Conservation (phyloP, 352 stramenopile species). For the Phytopythium delawarense region DNA sequence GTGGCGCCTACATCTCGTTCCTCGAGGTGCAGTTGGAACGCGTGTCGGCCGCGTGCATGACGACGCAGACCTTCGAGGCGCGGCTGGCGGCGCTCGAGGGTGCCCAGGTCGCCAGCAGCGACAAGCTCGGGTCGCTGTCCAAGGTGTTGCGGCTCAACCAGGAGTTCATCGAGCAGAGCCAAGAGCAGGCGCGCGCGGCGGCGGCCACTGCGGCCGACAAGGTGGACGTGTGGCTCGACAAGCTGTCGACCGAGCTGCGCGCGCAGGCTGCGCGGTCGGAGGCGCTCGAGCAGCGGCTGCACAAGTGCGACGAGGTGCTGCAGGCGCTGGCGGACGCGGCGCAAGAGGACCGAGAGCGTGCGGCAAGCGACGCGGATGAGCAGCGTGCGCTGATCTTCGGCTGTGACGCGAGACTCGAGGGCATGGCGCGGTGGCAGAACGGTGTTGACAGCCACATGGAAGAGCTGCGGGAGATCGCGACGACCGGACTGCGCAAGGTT, state of each 20-base stretch:
- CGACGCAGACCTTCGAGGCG: conserved; percentile 63
- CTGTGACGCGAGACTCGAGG: conserved; percentile 36
- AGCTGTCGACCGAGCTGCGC: conserved; percentile 41
- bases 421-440: conserved; percentile 25
- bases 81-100: conserved; percentile 51
- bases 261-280: conserved; percentile 29
- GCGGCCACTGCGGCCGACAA: conserved; percentile 31
- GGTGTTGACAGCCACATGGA: conserved; percentile 35
- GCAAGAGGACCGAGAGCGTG: conserved; percentile 20
- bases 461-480: conserved; percentile 32
- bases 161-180: conserved; percentile 60
- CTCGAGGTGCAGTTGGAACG: conserved; percentile 86
- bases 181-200: conserved; percentile 34
- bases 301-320: conserved; percentile 36
- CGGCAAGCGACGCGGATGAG: conserved; percentile 37
- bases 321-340: conserved; percentile 23
- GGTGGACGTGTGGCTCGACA: conserved; percentile 63
- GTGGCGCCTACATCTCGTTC: conserved; percentile 84
- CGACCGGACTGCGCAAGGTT: conserved; percentile 46
- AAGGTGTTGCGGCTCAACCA: conserved; percentile 71
- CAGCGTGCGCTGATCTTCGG: conserved; percentile 46
- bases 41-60: conserved; percentile 77
- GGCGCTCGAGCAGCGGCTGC: conserved; percentile 36
- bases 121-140: conserved; percentile 61
- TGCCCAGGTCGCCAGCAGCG: conserved; percentile 33